Percentiles rank a stretch among this genome's conserved stretches.
Conservation (phyloP, 1,284 basidiomycete genomes). For the Tilletia walkeri region DNA sequence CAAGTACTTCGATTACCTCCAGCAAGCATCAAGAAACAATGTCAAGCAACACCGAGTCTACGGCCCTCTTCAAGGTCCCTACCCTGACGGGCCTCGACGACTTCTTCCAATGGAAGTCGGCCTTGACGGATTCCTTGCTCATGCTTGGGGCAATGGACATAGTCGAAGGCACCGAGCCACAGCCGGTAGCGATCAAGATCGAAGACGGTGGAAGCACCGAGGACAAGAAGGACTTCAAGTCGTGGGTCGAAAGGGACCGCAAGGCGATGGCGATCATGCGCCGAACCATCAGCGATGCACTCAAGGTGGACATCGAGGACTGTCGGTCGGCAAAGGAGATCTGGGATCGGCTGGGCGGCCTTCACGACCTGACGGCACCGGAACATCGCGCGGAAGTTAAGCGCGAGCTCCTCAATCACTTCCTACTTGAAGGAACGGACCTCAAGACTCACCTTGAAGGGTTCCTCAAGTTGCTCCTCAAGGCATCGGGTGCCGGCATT, state of each 20-base stretch:
- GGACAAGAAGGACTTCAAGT: neutral
- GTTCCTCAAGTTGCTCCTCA: neutral
- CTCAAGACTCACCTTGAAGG: neutral
- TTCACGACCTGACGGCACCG: neutral
- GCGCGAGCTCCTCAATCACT: neutral
- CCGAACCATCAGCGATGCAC: neutral
- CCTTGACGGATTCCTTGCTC: neutral
- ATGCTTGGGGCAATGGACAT: neutral
- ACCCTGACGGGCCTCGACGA: neutral
- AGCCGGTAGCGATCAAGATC: neutral
- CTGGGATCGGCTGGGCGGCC: neutral
- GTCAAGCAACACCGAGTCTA: neutral
- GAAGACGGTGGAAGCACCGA: neutral
- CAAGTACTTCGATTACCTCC: too few species aligned
- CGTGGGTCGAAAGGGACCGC: neutral
- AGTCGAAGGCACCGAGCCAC: neutral
- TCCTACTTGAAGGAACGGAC: neutral
- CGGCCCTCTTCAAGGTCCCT: neutral
- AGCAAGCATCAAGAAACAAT: too few species aligned
- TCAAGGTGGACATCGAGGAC: neutral
- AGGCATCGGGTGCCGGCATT: neutral
- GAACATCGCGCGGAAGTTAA: neutral
- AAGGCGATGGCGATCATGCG: neutral
- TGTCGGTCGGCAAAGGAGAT: neutral
- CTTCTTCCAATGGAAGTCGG: slow-evolving; percentile 5